A percentile compares a stretch with the other conserved stretches of the same genome.
Conservation (phyloP, 495 filamentous ascomycete genomes). For the Acidomyces sp. region DNA sequence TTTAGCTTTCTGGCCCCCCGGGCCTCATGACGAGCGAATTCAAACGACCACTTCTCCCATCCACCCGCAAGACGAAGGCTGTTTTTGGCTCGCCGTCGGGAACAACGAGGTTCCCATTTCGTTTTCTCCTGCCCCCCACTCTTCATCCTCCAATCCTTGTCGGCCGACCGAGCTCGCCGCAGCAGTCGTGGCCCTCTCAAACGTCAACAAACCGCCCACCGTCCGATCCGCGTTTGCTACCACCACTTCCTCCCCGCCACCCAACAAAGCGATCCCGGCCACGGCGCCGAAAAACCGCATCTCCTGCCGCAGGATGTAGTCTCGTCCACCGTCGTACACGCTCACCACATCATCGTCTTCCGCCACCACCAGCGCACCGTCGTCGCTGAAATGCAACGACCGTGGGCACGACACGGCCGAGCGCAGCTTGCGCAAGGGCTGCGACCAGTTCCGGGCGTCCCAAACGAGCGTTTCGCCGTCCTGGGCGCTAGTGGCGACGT, state of each 20-base stretch:
- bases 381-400: constrained; percentile 66
- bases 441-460: constrained; percentile 64
- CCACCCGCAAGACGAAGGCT: too few relatives aligned
- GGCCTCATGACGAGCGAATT: too few relatives aligned
- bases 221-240: constrained; percentile 61
- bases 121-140: too few relatives aligned
- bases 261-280: constrained; percentile 59
- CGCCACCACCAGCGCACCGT: constrained; percentile 60
- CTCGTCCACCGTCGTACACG: constrained; percentile 59
- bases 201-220: constrained; percentile 70
- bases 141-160: too few relatives aligned
- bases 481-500: constrained; percentile 82
- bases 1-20: too few relatives aligned
- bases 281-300: constrained; percentile 81
- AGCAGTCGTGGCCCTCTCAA: constrained; percentile 50
- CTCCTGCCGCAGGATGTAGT: constrained; percentile 42
- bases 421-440: constrained; percentile 49
- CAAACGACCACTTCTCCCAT: too few relatives aligned
- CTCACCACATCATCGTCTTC: constrained; percentile 77
- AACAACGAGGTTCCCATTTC: too few relatives aligned
- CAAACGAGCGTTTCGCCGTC: constrained; percentile 75
- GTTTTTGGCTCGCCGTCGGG: too few relatives aligned
- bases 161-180: too few relatives aligned
- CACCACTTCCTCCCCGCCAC: constrained; percentile 57
- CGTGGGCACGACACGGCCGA: constrained; percentile 70